A percentile compares a stretch with the other conserved stretches of the same genome.
Evolutionary conservation across 768 basidiomycete genomes (phyloP).

Genomic region (Solioccasus polychromus): DNA sequence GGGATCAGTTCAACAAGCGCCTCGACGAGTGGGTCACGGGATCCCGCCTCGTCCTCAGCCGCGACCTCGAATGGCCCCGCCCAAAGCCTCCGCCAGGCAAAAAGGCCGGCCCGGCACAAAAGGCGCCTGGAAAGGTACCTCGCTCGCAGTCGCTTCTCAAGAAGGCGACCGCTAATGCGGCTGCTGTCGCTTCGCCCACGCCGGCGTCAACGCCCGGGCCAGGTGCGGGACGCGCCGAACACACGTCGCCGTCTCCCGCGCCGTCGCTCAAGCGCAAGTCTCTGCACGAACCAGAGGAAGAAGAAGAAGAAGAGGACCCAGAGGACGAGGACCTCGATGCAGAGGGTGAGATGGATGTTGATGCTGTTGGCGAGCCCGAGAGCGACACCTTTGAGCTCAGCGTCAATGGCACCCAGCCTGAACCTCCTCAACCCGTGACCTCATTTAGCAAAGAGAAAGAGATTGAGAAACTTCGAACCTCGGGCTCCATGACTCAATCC

Average conservation of each 20-base stretch:
- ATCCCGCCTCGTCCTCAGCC: constrained; percentile 75
- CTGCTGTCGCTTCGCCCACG: constrained; percentile 59
- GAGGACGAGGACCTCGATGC: constrained; percentile 44
- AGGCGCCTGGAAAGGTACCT: constrained; percentile 62
- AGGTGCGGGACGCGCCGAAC: constrained; percentile 31
- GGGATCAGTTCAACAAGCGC: constrained; percentile 99
- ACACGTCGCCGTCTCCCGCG: constrained; percentile 55
- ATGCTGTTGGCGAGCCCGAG: constrained; percentile 41
- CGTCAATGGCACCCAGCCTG: constrained; percentile 44
- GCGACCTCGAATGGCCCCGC: constrained; percentile 95
- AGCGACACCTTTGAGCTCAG: constrained; percentile 72
- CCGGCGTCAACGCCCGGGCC: constrained; percentile 47
- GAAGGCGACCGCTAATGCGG: constrained; percentile 68
- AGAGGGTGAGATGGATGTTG: constrained; percentile 50
- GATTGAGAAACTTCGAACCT: constrained; percentile 96
- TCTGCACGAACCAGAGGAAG: constrained; percentile 60
- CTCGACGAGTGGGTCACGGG: constrained; percentile 96
- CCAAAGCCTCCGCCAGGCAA: constrained; percentile 67
- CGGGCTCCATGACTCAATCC: constrained; percentile 98
- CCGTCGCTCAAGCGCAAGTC: constrained; percentile 68
- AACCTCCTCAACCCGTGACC: constrained; percentile 49
- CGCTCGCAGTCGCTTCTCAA: constrained; percentile 60
- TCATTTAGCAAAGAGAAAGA: constrained; percentile 96
- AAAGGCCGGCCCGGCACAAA: constrained; percentile 48
- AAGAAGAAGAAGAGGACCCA: constrained; percentile 57